Evolutionary conservation across 1,139 yeast species (phyloP).

Genomic region (Scheffersomyces illinoinensis): DNA sequence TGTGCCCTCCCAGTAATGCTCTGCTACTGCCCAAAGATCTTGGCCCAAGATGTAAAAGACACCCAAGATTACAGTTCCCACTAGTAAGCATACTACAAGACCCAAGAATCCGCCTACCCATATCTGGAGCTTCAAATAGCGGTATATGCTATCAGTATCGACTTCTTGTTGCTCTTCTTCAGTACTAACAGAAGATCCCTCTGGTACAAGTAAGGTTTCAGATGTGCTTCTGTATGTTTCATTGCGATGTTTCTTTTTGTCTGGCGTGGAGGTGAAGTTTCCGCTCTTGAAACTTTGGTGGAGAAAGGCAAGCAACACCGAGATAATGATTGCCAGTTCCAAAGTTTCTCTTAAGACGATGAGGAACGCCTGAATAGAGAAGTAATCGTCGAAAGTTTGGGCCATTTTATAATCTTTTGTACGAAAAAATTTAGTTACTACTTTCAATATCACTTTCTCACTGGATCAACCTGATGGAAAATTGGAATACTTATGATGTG

Average conservation of each 20-base stretch:
- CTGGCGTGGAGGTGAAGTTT: not conserved
- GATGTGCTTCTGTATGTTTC: not conserved
- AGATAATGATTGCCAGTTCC: conserved; percentile 48
- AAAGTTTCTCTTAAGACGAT: conserved; percentile 47
- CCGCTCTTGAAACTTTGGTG: conserved; percentile 29
- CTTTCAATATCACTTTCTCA: not conserved
- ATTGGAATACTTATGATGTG: not conserved
- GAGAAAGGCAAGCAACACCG: conserved; percentile 44
- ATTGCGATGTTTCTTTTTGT: not conserved
- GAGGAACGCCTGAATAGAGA: conserved; percentile 47
- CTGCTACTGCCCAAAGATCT: conserved; percentile 46
- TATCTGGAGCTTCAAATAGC: conserved; percentile 33
- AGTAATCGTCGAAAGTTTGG: conserved; percentile 29
- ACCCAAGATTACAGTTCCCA: conserved; percentile 37
- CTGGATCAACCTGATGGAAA: not conserved
- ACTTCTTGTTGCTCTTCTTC: not conserved
- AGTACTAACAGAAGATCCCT: not conserved
- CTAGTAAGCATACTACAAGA: conserved; percentile 33
- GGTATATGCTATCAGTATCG: conserved; percentile 10
- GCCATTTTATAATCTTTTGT: conserved; percentile 13
- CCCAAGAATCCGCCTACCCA: conserved; percentile 48
- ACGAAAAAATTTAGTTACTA: not conserved
- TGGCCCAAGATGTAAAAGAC: conserved; percentile 40
- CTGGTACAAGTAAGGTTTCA: not conserved
- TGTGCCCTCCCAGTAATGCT: conserved; percentile 50